Conservation (phyloP, 441 rosid genomes). For the Gossypium armourianum region DNA sequence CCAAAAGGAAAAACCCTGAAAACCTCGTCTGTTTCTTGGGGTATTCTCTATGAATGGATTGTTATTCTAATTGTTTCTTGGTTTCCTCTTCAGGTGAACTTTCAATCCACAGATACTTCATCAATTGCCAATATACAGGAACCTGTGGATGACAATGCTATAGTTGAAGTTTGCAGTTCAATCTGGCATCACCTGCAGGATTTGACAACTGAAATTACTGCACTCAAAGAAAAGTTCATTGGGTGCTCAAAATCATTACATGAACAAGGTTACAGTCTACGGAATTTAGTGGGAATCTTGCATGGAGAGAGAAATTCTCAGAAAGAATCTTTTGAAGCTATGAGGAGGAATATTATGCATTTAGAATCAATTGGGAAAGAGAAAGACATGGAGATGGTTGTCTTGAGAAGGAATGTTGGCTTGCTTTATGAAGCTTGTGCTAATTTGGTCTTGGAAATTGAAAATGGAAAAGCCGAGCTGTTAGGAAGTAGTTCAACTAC, state of each 20-base stretch:
- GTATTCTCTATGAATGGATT: conserved; percentile 3
- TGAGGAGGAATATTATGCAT: conserved; percentile 33
- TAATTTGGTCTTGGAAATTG: conserved; percentile 55
- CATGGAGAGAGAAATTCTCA: conserved; percentile 31
- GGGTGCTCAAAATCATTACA: conserved; percentile 42
- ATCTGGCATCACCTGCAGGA: conserved; percentile 45
- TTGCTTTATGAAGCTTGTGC: conserved; percentile 66
- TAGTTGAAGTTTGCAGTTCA: conserved; percentile 35
- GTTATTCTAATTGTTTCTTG: not conserved
- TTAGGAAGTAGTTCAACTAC: conserved; percentile 24
- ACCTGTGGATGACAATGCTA: conserved; percentile 32
- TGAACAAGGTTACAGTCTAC: conserved; percentile 41
- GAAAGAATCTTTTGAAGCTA: conserved; percentile 34
- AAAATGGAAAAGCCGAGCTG: conserved; percentile 44
- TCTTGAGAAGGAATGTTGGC: conserved; percentile 40
- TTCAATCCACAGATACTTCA: conserved; percentile 32
- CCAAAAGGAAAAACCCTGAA: not conserved
- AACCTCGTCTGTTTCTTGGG: not conserved
- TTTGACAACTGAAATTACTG: conserved; percentile 31
- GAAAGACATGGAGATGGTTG: conserved; percentile 44
- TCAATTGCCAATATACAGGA: conserved; percentile 32
- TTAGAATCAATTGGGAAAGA: conserved; percentile 40
- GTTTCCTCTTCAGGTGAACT: conserved; percentile 40
- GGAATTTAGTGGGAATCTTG: conserved; percentile 33
- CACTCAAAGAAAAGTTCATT: conserved; percentile 38